Conservation (phyloP, 352 stramenopile genomes). For the Phytophthora constricta region DNA sequence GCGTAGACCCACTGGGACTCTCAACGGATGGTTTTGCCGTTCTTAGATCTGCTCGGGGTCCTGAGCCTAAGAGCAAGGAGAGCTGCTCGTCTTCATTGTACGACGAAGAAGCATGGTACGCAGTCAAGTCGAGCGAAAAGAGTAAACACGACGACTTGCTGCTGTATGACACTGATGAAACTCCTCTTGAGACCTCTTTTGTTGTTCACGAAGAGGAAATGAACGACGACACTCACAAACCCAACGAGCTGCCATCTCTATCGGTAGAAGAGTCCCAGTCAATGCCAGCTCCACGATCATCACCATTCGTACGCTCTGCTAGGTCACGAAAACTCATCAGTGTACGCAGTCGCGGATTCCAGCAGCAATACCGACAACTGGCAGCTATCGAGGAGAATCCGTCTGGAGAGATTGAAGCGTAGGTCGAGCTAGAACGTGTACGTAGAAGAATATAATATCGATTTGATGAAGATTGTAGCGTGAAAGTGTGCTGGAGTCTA, state of each 20-base stretch:
- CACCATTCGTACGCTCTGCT: constrained; percentile 9
- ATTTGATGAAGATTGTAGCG: not conserved
- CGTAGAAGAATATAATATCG: constrained; percentile 14
- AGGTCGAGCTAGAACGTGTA: constrained; percentile 10
- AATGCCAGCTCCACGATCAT: constrained; percentile 10
- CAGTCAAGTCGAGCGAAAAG: constrained; percentile 34
- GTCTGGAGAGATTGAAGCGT: constrained; percentile 33
- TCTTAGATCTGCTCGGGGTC: constrained; percentile 33
- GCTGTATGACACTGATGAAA: constrained; percentile 13
- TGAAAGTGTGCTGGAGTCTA: constrained; percentile 18
- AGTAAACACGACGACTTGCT: constrained; percentile 20
- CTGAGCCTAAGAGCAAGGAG: constrained; percentile 16
- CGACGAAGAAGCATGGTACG: constrained; percentile 35
- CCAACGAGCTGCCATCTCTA: constrained; percentile 9
- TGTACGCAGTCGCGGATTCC: constrained; percentile 51
- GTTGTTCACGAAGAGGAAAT: constrained; percentile 30
- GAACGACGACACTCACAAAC: too few relatives aligned
- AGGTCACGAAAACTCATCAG: constrained; percentile 58
- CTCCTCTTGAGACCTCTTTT: constrained; percentile 29
- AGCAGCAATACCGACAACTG: constrained; percentile 37
- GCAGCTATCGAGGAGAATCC: constrained; percentile 50
- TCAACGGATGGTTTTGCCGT: constrained; percentile 44
- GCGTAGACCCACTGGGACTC: constrained; percentile 27
- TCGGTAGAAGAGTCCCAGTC: constrained; percentile 10
- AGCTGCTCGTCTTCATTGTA: constrained; percentile 18